A percentile compares a stretch with the other conserved stretches of the same genome.
These are phyloP conservation scores for Leccinellum rugosiceps DNA, from an alignment of 768 basidiomycete species.

Conservation along the genomic window DNA sequence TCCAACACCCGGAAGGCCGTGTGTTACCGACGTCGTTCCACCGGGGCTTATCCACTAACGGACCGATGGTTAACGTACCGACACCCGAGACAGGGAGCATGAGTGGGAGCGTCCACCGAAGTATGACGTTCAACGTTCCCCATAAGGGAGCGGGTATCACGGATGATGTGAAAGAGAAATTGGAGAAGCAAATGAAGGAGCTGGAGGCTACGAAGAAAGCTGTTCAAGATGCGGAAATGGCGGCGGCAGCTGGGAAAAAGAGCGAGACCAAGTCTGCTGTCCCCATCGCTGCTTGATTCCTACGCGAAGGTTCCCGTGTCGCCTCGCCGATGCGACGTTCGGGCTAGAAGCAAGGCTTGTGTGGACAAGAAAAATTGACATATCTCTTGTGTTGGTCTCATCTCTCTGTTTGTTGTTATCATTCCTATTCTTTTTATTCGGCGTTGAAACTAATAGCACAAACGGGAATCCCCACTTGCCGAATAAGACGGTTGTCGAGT, in stretches of 20 bases:
- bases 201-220: conserved; percentile 69
- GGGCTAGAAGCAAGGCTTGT: conserved; percentile 13
- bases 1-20: conserved; percentile 86
- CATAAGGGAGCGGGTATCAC: conserved; percentile 17
- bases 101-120: conserved; percentile 64
- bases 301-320: not conserved
- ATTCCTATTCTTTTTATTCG: conserved; percentile 7
- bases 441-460: conserved; percentile 8
- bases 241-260: conserved; percentile 58
- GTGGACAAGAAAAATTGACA: conserved; percentile 18
- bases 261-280: conserved; percentile 48
- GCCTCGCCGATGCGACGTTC: not conserved
- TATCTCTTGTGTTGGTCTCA: conserved; percentile 12
- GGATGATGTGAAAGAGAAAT: conserved; percentile 45
- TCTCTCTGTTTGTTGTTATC: conserved; percentile 17
- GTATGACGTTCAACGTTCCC: conserved; percentile 62
- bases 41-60: conserved; percentile 61
- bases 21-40: conserved; percentile 80
- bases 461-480: conserved; percentile 10
- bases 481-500: conserved; percentile 13
- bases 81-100: conserved; percentile 67
- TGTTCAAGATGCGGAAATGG: conserved; percentile 60
- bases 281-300: conserved; percentile 34
- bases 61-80: conserved; percentile 58
- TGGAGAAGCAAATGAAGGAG: conserved; percentile 55